Evolutionary conservation across 495 filamentous ascomycete species (phyloP).

Genomic region (Entonaema liquescens): DNA sequence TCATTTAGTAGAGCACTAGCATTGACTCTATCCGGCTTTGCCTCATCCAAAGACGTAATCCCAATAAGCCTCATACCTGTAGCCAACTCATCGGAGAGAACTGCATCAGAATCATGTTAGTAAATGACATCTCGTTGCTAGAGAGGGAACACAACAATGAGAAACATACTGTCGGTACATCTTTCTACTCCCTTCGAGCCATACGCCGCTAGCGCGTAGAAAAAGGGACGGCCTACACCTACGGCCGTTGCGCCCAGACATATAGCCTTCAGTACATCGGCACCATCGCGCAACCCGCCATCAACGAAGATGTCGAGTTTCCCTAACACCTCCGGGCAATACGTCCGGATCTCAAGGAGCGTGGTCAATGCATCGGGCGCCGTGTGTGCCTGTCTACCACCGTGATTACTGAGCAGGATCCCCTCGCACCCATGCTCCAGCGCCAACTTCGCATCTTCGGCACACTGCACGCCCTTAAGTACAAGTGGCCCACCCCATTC

Average conservation of each 20-base stretch:
- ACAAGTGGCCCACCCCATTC: conserved; percentile 87
- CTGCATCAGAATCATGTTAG: conserved; percentile 26
- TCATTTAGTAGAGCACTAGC: conserved; percentile 44
- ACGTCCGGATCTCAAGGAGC: conserved; percentile 70
- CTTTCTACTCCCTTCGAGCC: conserved; percentile 77
- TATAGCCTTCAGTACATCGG: conserved; percentile 88
- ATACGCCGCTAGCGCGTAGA: conserved; percentile 87
- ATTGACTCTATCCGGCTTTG: conserved; percentile 41
- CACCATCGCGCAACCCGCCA: conserved; percentile 80
- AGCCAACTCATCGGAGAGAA: conserved; percentile 40
- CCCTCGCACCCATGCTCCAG: conserved; percentile 76
- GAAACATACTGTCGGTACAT: conserved; percentile 44
- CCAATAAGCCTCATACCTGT: conserved; percentile 42
- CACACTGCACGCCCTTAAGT: conserved; percentile 85
- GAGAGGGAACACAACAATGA: background rate
- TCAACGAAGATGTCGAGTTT: conserved; percentile 83
- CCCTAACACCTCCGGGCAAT: conserved; percentile 69
- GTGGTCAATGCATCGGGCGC: conserved; percentile 88
- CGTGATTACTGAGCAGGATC: conserved; percentile 87
- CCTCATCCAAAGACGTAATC: conserved; percentile 36
- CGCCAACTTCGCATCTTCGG: conserved; percentile 82
- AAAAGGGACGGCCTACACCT: conserved; percentile 84
- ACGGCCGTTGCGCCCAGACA: conserved; percentile 86
- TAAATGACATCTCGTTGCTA: background rate
- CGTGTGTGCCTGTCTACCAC: conserved; percentile 84